Evolutionary conservation across 345 rosid genomes (phyloP).

Genomic region (Arabidopsis arenosa): DNA sequence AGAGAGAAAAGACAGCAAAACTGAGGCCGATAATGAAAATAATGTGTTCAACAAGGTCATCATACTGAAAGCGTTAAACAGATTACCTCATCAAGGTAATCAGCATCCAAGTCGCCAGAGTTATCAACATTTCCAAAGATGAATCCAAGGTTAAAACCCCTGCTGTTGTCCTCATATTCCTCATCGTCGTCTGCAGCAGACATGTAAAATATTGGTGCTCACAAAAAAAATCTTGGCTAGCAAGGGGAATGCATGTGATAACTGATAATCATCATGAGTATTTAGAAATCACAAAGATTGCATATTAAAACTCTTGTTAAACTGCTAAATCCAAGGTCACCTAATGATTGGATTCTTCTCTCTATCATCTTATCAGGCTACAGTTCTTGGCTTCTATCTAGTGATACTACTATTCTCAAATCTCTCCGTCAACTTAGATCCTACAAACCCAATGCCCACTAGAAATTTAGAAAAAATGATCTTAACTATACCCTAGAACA

Average conservation of each 20-base stretch:
- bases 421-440: conserved; percentile 5
- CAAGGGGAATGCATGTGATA: background rate
- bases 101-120: conserved; percentile 94
- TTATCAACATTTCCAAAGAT: conserved; percentile 97
- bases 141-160: conserved; percentile 84
- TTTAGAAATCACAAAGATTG: background rate
- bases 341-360: conserved; percentile 3
- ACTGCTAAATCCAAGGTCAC: conserved; percentile 6
- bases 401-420: conserved; percentile 4
- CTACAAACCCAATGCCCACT: conserved; percentile 18
- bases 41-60: conserved; percentile 14
- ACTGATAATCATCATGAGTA: background rate
- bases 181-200: conserved; percentile 67
- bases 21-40: background rate
- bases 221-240: conserved; percentile 15
- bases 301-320: background rate
- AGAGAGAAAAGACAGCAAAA: conserved; percentile 24
- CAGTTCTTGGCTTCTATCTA: conserved; percentile 9
- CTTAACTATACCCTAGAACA: conserved; percentile 19
- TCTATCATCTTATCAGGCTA: conserved; percentile 2
- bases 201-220: conserved; percentile 21
- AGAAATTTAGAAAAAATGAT: background rate
- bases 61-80: conserved; percentile 18
- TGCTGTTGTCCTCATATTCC: conserved; percentile 77
- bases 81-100: conserved; percentile 94